Evolutionary conservation across 108 stramenopile species (phyloP).

Genomic region (Nitzschia sp.): DNA sequence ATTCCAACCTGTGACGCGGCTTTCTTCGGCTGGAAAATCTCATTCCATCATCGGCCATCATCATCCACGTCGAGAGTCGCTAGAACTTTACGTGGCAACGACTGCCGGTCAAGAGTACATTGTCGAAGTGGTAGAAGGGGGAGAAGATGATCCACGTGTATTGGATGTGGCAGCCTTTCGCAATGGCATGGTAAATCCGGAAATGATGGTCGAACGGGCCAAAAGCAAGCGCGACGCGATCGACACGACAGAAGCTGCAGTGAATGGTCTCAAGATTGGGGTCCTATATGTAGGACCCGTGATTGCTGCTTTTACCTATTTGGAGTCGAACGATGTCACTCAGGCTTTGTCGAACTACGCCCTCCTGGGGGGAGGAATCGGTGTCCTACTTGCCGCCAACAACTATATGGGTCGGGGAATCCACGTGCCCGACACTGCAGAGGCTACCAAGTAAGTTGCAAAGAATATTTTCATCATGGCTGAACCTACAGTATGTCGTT

Average conservation of each 20-base stretch:
- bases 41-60: too few relatives aligned
- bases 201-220: constrained; percentile 29
- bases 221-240: constrained; percentile 29
- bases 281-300: constrained; percentile 25
- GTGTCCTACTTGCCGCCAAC: constrained; percentile 20
- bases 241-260: constrained; percentile 19
- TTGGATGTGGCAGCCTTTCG: constrained; percentile 41
- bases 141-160: constrained; percentile 32
- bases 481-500: too few relatives aligned
- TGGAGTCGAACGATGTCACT: constrained; percentile 6
- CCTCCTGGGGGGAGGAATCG: constrained; percentile 23
- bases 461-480: too few relatives aligned
- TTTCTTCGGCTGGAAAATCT: too few relatives aligned
- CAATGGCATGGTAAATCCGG: constrained; percentile 25
- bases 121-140: constrained; percentile 23
- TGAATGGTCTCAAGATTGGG: constrained; percentile 33
- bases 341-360: constrained; percentile 20
- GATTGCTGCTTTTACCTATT: constrained; percentile 15
- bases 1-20: too few relatives aligned
- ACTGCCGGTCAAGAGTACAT: not conserved
- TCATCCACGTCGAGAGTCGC: too few relatives aligned
- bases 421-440: constrained; percentile 24
- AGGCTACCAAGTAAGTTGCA: constrained; percentile 27
- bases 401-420: constrained; percentile 26
- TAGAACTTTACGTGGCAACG: not conserved